Evolutionary conservation across 176 grass and related monocot genomes (phyloP), one percentile per base, ranked within the genome.

Genomic region (Pharus latifolius): DNA sequence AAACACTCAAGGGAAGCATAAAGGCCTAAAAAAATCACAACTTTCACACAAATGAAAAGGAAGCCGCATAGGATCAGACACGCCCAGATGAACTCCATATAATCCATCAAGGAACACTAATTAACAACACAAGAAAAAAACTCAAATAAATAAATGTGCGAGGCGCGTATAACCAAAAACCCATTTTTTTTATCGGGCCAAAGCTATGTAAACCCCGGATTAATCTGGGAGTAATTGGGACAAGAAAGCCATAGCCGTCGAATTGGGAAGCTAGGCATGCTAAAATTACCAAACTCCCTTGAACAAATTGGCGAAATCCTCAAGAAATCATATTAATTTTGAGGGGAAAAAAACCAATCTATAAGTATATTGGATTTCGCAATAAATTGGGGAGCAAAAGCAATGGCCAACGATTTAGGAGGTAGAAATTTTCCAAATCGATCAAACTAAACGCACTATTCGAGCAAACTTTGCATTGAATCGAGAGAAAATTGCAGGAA

Each of bases 61-160:
- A 44, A 9, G n/a, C 42, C 49, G 40, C n/a, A 17, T 56, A 6
- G 63, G 85, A 81, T 92, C 85, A 88, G 89, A 88, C 81, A 92
- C 85, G 85, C 81, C 88, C 77, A 88, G 88, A 88, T 84, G 56
- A 78, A 55, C 67, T 92, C 89, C 15, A 11, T 15, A 75, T 4
- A 25, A 54, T 45, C 22, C 25, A 38, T 37, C 49, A 26, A 4
- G 27, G 37, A 18, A 56, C 12, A 19, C 18, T 23, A 50, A 68
- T 13, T 15, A 56, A 41, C 2, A 49, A 13, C 28, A 23, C 29
- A 33, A 12, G 18, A 25, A 33, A 49, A 49, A 31, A 56, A 15
- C 2, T 25, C 3, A 54, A 60, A 54, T 1, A 6, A 60, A 34
- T 33, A 4, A 2, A 22, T 70, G 82, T 64, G 60, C 23, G 29